Base-by-base conservation (phyloP, 371 early-diverging fungal species). In the Mortierella sp. region DNA sequence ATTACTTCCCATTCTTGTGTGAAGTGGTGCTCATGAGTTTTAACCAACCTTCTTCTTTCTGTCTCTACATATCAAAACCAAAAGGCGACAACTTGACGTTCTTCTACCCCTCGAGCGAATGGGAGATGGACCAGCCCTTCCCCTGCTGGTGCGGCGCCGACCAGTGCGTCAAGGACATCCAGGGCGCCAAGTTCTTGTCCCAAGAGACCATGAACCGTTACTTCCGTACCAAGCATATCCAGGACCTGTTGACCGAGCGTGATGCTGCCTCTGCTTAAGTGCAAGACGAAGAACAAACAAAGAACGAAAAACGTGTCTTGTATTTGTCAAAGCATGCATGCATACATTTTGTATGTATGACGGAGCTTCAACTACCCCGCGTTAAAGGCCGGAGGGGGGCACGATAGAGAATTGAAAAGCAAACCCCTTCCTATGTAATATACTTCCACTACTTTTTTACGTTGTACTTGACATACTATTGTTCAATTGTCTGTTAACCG, bases 71-170 rank as follows among this genome's bases (percentile, higher is more conserved):
- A 1, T 16, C 32, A 72, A 56, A 16, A 56, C 41, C 44, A n/a
- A 8, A 46, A 85, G 95, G 95, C 32, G 94, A 94, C 73, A 95
- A 94, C 81, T 49, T 96, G 77, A 94, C 95, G 21, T 96, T 97
- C 88, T 96, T 96, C 84, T 97, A 97, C 79, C 96, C 96, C 46
- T 91, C 92, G 35, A 95, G 94, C 43, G 97, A 97, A 83, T 97
- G 96, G 95, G 95, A 94, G 83, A 97, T 97, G 97, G 93, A 89
- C 63, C 94, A 97, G 88, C 95, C 96, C 8, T 97, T 97, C 84
- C 88, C 91, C 35, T 97, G 97, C 88, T 95, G 96, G 96, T 97
- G 97, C 80, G 93, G 94, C 46, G 83, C 92, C 10, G 71, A 83
- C 27, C 80, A 89, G 93, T 95, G 95, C 82, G 90, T 95, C 77